Percentiles rank a stretch among this genome's conserved stretches.
Conservation (phyloP, 1,139 yeast genomes). For the Pichia terricola region DNA sequence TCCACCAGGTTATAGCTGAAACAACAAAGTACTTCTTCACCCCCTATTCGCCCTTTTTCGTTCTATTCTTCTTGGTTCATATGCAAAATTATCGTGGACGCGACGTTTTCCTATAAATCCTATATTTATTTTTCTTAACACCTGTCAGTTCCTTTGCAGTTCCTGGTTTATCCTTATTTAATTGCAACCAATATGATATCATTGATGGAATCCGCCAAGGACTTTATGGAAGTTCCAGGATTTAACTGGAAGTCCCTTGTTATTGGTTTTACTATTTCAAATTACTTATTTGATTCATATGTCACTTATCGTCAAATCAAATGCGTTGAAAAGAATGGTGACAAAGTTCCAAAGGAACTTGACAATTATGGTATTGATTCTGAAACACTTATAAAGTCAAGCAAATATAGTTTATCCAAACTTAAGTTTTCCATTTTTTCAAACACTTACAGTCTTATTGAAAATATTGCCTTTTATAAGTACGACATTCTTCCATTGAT, state of each 20-base stretch:
- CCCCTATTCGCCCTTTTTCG: too few relatives aligned
- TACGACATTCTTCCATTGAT: constrained; percentile 58
- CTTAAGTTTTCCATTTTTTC: constrained; percentile 57
- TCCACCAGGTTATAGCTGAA: too few relatives aligned
- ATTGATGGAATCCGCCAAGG: constrained; percentile 24
- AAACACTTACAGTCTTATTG: constrained; percentile 40
- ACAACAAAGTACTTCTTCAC: too few relatives aligned
- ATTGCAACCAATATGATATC: constrained; percentile 16
- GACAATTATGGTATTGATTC: constrained; percentile 45
- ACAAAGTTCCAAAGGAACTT: constrained; percentile 52
- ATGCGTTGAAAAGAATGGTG: constrained; percentile 43
- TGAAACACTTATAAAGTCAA: constrained; percentile 71
- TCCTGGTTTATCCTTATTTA: background rate
- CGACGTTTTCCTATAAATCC: too few relatives aligned
- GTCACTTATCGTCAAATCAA: constrained; percentile 69
- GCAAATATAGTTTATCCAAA: constrained; percentile 76
- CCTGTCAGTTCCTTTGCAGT: background rate
- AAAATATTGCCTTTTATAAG: constrained; percentile 50
- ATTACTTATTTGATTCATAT: constrained; percentile 65
- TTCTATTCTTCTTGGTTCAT: too few relatives aligned
- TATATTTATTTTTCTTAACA: too few relatives aligned
- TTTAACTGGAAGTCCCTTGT: constrained; percentile 75
- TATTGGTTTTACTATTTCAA: constrained; percentile 66
- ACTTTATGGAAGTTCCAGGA: constrained; percentile 40
- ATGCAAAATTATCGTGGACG: too few relatives aligned